These are phyloP conservation scores for Ambrosia artemisiifolia DNA, from an alignment of 129 eudicot genomes.

Conservation along the genomic window DNA sequence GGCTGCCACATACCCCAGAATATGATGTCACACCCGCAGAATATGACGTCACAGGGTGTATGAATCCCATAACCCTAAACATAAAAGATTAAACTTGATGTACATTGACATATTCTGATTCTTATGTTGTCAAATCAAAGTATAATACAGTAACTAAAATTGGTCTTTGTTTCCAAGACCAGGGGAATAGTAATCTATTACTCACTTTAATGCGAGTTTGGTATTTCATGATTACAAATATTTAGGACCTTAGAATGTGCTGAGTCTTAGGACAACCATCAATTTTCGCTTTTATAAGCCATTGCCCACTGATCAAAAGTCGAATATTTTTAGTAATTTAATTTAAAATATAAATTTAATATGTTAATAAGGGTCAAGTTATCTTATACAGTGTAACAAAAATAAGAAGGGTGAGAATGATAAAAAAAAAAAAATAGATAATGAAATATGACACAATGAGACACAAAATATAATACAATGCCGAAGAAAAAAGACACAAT, in stretches of 20 bases:
- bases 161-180: constrained; percentile 10
- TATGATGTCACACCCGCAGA: no score
- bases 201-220: constrained; percentile 30
- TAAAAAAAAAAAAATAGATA: no score
- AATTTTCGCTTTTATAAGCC: constrained; percentile 33
- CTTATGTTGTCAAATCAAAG: constrained; percentile 16
- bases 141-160: background rate
- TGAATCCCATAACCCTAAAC: no score
- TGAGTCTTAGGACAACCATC: constrained; percentile 30
- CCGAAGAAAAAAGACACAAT: no score
- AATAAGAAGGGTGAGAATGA: no score
- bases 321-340: background rate
- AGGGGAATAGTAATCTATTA: constrained; percentile 20
- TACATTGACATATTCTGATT: background rate
- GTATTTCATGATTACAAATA: constrained; percentile 38
- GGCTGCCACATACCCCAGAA: no score
- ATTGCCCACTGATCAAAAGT: constrained; percentile 12
- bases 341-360: no score
- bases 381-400: background rate
- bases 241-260: constrained; percentile 40
- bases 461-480: no score
- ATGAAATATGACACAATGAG: no score
- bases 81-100: background rate
- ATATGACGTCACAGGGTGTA: no score
- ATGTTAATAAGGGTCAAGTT: constrained; percentile 5